These are phyloP conservation scores for Amphicarpaea edgeworthii DNA, from an alignment of 306 rosid species.

Conservation along the genomic window DNA sequence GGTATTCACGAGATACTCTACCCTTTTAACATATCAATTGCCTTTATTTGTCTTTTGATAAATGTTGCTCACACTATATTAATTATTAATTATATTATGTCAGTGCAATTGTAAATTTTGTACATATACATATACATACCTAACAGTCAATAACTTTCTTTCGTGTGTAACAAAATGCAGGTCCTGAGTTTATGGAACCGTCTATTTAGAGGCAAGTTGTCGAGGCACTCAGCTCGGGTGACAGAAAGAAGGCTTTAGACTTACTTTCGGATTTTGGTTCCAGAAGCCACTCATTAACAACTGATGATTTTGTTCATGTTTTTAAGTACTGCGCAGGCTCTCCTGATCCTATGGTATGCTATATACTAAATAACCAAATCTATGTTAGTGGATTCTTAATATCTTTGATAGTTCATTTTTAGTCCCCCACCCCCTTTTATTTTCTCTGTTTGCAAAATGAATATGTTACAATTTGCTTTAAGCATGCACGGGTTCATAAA, in stretches of 20 bases:
- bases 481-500: not conserved
- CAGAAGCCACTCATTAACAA: slow-evolving; percentile 55
- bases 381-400: too few relatives aligned
- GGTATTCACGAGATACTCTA: too few relatives aligned
- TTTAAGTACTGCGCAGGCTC: slow-evolving; percentile 69
- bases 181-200: slow-evolving; percentile 43
- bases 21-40: too few relatives aligned
- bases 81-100: too few relatives aligned
- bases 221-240: slow-evolving; percentile 65
- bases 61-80: too few relatives aligned
- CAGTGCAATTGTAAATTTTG: too few relatives aligned
- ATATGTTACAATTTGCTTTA: slow-evolving; percentile 7
- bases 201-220: slow-evolving; percentile 65
- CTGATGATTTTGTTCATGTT: slow-evolving; percentile 68
- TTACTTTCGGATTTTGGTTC: slow-evolving; percentile 65
- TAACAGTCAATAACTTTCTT: slow-evolving; percentile 2
- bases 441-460: too few relatives aligned
- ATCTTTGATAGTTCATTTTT: too few relatives aligned
- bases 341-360: slow-evolving; percentile 89
- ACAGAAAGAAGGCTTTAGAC: slow-evolving; percentile 68
- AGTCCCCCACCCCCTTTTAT: too few relatives aligned
- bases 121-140: too few relatives aligned
- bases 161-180: slow-evolving; percentile 46
- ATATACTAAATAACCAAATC: slow-evolving; percentile 4
- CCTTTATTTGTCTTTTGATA: too few relatives aligned